phyloP scores from a whole-genome alignment of 169 alveolate genomes.

The Plasmodium coatneyi region DNA sequence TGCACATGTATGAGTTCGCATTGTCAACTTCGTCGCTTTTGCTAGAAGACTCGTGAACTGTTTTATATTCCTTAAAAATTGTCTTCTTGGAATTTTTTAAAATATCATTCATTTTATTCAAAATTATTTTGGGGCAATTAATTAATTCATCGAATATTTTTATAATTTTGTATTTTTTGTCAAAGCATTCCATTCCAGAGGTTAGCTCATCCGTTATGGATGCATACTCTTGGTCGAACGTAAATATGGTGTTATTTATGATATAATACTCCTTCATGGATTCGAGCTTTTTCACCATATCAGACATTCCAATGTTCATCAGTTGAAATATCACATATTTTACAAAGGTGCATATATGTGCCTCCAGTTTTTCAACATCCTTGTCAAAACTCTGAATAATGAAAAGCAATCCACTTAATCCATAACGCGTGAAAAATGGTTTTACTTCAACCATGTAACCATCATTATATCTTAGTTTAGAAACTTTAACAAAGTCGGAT shows the following conservation, averaged over 20 bases:
- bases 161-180: constrained; percentile 60
- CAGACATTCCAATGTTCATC: constrained; percentile 33
- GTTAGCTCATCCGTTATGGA: constrained; percentile 53
- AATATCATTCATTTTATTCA: constrained; percentile 51
- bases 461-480: constrained; percentile 50
- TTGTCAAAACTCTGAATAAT: constrained; percentile 68
- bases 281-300: constrained; percentile 28
- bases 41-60: not conserved
- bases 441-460: constrained; percentile 61
- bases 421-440: constrained; percentile 46
- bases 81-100: constrained; percentile 39
- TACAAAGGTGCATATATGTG: constrained; percentile 62
- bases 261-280: constrained; percentile 51
- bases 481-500: constrained; percentile 53
- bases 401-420: constrained; percentile 63
- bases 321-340: constrained; percentile 43
- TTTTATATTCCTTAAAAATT: constrained; percentile 59
- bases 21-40: not conserved
- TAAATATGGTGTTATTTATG: constrained; percentile 55
- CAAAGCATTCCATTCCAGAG: constrained; percentile 64
- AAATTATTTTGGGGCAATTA: constrained; percentile 61
- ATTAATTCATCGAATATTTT: constrained; percentile 71
- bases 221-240: constrained; percentile 66
- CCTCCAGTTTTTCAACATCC: constrained; percentile 46
- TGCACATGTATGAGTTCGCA: constrained; percentile 7